Percentiles rank a stretch among this genome's conserved stretches.
Conservation (phyloP, 2,329 filamentous ascomycete genomes). For the Blumeria graminis region DNA sequence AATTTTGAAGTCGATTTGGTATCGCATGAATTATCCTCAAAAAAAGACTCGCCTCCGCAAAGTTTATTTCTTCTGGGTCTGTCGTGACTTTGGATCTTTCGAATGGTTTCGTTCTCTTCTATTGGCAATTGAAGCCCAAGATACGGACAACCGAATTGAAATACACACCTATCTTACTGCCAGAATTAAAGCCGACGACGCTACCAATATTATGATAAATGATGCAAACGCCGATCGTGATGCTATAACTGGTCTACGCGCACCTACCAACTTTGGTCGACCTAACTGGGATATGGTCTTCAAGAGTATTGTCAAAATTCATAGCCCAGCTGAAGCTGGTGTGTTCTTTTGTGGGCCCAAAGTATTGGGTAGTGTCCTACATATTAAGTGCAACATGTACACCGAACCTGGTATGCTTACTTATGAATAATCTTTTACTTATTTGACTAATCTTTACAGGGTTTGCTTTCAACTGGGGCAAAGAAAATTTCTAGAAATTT, state of each 20-base stretch:
- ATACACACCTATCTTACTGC: constrained; percentile 77
- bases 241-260: constrained; percentile 58
- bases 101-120: constrained; percentile 77
- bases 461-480: constrained; percentile 19
- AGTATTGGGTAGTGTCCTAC: constrained; percentile 48
- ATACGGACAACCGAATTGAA: constrained; percentile 63
- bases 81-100: constrained; percentile 66
- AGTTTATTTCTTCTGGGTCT: constrained; percentile 87
- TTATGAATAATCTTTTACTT: constrained; percentile 5
- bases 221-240: constrained; percentile 66
- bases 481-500: constrained; percentile 24
- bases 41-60: constrained; percentile 58
- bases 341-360: constrained; percentile 78
- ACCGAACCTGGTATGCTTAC: constrained; percentile 49
- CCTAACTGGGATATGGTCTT: constrained; percentile 88
- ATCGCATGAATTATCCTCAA: constrained; percentile 71
- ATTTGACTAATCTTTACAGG: constrained; percentile 7
- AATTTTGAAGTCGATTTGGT: constrained; percentile 81
- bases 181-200: constrained; percentile 66
- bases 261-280: constrained; percentile 64
- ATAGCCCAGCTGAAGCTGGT: constrained; percentile 45
- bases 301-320: constrained; percentile 57
- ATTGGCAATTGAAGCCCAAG: constrained; percentile 66
- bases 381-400: constrained; percentile 74
- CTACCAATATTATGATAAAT: constrained; percentile 84